Percentiles rank a stretch among this genome's conserved stretches.
Conservation (phyloP, 805 yeast species). For the Pichia ethanolica region DNA sequence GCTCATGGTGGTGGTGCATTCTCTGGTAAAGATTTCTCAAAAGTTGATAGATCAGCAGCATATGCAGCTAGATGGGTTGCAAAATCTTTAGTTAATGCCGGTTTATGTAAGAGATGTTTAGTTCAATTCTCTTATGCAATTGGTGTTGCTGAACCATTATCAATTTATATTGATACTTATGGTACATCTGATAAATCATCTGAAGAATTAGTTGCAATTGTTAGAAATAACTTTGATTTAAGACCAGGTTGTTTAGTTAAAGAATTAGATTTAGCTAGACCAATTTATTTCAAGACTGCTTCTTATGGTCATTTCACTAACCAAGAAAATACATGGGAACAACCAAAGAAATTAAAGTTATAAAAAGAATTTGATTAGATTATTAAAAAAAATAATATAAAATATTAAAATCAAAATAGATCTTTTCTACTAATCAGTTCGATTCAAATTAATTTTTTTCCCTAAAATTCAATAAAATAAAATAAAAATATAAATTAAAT, state of each 20-base stretch:
- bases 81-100: slow-evolving; percentile 91
- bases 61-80: slow-evolving; percentile 99
- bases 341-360: slow-evolving; percentile 72
- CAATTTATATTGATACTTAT: slow-evolving; percentile 94
- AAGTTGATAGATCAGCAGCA: slow-evolving; percentile 99
- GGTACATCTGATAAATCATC: slow-evolving; percentile 92
- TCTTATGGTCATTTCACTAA: slow-evolving; percentile 99
- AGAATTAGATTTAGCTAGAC: slow-evolving; percentile 96
- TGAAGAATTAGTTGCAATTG: slow-evolving; percentile 83
- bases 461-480: slow-evolving; percentile 4
- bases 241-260: slow-evolving; percentile 99
- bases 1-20: slow-evolving; percentile 99
- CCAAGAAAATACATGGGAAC: slow-evolving; percentile 98
- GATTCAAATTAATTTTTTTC: not conserved
- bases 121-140: slow-evolving; percentile 99
- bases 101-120: slow-evolving; percentile 92
- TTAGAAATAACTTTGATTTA: slow-evolving; percentile 91
- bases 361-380: slow-evolving; percentile 27
- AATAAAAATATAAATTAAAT: not conserved
- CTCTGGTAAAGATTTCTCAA: slow-evolving; percentile 99
- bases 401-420: not conserved
- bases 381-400: no score
- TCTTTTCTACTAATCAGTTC: not conserved
- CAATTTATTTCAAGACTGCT: slow-evolving; percentile 98
- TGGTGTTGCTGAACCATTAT: slow-evolving; percentile 99